phyloP scores from a whole-genome alignment of 345 rosid genomes.

The Populus pruinosa region DNA sequence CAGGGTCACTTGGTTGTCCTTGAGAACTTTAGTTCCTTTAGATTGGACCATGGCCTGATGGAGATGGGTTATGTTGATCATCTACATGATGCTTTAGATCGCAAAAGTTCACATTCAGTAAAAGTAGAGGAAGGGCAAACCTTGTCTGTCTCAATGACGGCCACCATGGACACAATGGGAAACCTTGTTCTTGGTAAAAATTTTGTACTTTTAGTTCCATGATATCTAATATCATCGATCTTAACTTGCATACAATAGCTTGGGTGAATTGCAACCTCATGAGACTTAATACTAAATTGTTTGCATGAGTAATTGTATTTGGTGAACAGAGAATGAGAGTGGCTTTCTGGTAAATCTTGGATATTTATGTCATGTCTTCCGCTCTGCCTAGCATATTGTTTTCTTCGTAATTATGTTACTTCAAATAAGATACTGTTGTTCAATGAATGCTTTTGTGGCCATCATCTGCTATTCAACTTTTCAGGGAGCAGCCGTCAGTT shows the following conservation, averaged over 20 bases:
- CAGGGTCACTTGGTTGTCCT: slow-evolving; percentile 90
- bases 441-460: background rate
- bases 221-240: background rate
- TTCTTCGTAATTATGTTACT: background rate
- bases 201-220: background rate
- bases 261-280: background rate
- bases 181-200: slow-evolving; percentile 77
- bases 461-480: slow-evolving; percentile 7
- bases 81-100: slow-evolving; percentile 21
- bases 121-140: slow-evolving; percentile 32
- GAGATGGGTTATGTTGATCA: slow-evolving; percentile 67
- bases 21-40: slow-evolving; percentile 54
- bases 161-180: slow-evolving; percentile 67
- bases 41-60: slow-evolving; percentile 81
- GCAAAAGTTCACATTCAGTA: slow-evolving; percentile 31
- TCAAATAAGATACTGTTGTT: background rate
- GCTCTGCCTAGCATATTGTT: background rate
- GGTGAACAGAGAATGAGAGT: background rate
- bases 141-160: slow-evolving; percentile 81
- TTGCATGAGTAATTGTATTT: background rate
- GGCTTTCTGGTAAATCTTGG: background rate
- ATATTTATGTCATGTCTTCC: background rate
- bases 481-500: slow-evolving; percentile 94
- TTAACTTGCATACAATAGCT: no score
- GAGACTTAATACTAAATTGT: background rate